Evolutionary conservation across 2,329 filamentous ascomycete species (phyloP), one percentile per base, ranked within the genome.

Genomic region (Paraphaeosphaeria minitans): DNA sequence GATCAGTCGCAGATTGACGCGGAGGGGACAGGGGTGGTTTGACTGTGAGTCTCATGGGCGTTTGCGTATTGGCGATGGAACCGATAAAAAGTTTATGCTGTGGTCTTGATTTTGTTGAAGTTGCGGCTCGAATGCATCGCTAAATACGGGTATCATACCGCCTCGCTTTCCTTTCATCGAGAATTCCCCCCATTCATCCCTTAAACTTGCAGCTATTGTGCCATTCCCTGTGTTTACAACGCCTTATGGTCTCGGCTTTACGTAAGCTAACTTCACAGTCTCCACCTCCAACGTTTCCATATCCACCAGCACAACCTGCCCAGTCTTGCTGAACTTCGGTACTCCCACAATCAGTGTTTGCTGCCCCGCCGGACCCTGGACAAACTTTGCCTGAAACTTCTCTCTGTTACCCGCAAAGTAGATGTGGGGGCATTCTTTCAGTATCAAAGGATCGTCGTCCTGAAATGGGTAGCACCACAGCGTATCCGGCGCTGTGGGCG

Each of bases 401-500:
- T 92, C 89, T 75, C 97, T 93, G 67, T 90, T 93, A 16, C 93
- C 93, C 1, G 91, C 89, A 74, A 99, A 92, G 79, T 92, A 98
- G 33, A 99, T 82, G 71, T 99, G 94, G 2, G 95, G 95, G 62
- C 92, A 96, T 19, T 87, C 81, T 63, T 89, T 86, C 69, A 99
- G 83, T 45, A 98, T 89, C 71, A 98, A 96, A 0, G 92, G 93
- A 72, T 99, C 96, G 51, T 92, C 86, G 19, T 95, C 91, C 77
- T 98, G 93, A 78, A 97, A 99, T 0, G 95, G 95, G 73, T 98
- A 99, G 72, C 91, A 93, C 91, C 93, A 97, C 45, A 99, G 75
- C 0, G 96, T 99, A 77, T 99, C 96, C 0, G 96, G 95, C 1
- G 95, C 95, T 0, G 95, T 99, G 1, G 95, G 95, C 5, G 95